Base-by-base conservation (phyloP, 768 basidiomycete genomes). In the Cyathus striatus region DNA sequence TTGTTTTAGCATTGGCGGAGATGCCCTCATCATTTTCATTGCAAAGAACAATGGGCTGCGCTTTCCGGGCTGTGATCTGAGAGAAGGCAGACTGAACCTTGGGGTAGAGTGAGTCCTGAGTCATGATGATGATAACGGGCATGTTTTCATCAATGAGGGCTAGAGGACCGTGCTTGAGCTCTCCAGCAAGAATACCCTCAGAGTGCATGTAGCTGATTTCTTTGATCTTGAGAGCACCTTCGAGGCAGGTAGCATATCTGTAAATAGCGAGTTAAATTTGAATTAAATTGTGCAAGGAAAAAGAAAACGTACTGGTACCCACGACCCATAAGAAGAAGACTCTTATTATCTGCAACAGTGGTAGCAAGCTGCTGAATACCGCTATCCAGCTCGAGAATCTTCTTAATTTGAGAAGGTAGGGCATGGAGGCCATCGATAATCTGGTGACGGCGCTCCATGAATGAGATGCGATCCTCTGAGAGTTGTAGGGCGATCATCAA, bases 51-150 rank as follows among this genome's bases (percentile, higher is more conserved):
- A 99, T 89, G 42, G 89, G 90, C 49, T 90, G 85, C 39, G 94
- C 96, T 65, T 94, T 95, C 63, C 96, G 87, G 35, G 96, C 95
- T 3, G 92, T 95, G 64, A 99, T 95, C 68, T 99, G 96, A 21
- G 92, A 70, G 53, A 96, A 90, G 27, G 96, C 96, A 6, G 86
- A 88, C 58, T 97, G 93, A 35, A 97, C 94, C 74, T 99, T 98
- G 58, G 94, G 92, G 69, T 98, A 98, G 20, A 98, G 72, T 34
- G 93, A 96, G 67, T 99, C 96, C 51, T 90, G 86, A 22, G 96
- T 99, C 96, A 99, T 99, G 69, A 99, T 82, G 68, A 99, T 91
- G 72, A 98, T 98, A 53, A 98, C 91, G 32, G 92, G 81, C 88
- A 96, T 91, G 70, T 95, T 93, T 70, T 98, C 96, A 60, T 99